Conservation (phyloP, 345 rosid species). For the Limnanthes douglasii region DNA sequence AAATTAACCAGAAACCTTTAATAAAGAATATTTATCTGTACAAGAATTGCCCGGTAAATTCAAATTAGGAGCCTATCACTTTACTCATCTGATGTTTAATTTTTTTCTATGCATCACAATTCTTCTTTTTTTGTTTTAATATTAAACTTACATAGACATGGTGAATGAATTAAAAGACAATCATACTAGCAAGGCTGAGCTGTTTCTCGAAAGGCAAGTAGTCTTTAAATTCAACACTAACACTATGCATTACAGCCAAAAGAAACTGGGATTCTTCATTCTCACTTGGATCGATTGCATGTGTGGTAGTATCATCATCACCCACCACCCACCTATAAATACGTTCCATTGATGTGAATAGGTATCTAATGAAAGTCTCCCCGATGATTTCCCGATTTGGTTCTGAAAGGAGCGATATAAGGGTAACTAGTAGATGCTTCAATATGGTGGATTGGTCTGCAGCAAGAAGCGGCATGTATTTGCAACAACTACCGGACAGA, state of each 20-base stretch:
- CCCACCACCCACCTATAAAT: conserved; percentile 25
- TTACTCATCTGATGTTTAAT: too few relatives aligned
- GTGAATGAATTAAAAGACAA: conserved; percentile 8
- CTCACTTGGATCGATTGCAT: conserved; percentile 31
- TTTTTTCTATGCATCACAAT: too few relatives aligned
- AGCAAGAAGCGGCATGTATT: conserved; percentile 75
- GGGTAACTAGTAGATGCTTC: conserved; percentile 56
- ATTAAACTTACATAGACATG: too few relatives aligned
- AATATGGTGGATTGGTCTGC: conserved; percentile 36
- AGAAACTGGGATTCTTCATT: conserved; percentile 22
- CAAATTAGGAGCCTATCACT: too few relatives aligned
- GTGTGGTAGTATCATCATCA: conserved; percentile 8
- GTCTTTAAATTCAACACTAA: conserved; percentile 38
- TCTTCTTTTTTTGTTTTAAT: too few relatives aligned
- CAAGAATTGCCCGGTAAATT: too few relatives aligned
- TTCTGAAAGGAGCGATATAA: conserved; percentile 42
- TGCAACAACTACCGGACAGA: conserved; percentile 67
- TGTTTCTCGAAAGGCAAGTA: conserved; percentile 67
- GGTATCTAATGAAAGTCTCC: conserved; percentile 29
- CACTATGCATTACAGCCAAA: conserved; percentile 29
- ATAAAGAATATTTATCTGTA: too few relatives aligned
- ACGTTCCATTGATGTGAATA: conserved; percentile 53
- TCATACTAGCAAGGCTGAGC: conserved; percentile 47
- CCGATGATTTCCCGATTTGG: conserved; percentile 43
- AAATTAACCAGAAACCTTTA: too few relatives aligned